Evolutionary conservation across 1,139 yeast species (phyloP).

Genomic region (Pichia sp.): DNA sequence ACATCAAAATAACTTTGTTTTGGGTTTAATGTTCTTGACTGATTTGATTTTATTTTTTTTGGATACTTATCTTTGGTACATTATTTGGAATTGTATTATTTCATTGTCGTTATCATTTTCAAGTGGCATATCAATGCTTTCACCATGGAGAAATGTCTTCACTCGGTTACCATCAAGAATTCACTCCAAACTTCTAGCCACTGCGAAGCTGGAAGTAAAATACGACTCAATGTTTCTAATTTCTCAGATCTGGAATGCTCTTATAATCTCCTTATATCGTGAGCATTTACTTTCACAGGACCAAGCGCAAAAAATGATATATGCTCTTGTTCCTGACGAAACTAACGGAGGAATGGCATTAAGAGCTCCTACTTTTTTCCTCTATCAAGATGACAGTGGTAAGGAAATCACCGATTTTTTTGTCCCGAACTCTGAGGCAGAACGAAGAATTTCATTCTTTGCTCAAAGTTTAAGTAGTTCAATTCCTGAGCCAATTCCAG

Average conservation of each 20-base stretch:
- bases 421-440: slow-evolving; percentile 65
- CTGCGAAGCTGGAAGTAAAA: slow-evolving; percentile 45
- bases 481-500: slow-evolving; percentile 66
- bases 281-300: slow-evolving; percentile 76
- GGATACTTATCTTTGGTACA: slow-evolving; percentile 88
- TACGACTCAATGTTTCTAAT: slow-evolving; percentile 48
- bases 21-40: slow-evolving; percentile 54
- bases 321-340: slow-evolving; percentile 44
- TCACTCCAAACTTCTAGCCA: slow-evolving; percentile 56
- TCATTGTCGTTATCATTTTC: slow-evolving; percentile 68
- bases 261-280: slow-evolving; percentile 67
- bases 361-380: slow-evolving; percentile 63
- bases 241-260: slow-evolving; percentile 78
- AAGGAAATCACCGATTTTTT: slow-evolving; percentile 40
- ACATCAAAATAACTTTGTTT: slow-evolving; percentile 54
- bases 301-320: slow-evolving; percentile 58
- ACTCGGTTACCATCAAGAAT: slow-evolving; percentile 72
- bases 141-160: slow-evolving; percentile 84
- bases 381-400: slow-evolving; percentile 65
- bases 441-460: slow-evolving; percentile 76
- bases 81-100: slow-evolving; percentile 71
- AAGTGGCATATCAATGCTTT: slow-evolving; percentile 72
- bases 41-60: slow-evolving; percentile 73
- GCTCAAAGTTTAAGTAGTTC: slow-evolving; percentile 84
- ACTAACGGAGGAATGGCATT: slow-evolving; percentile 38